phyloP scores from a whole-genome alignment of 768 basidiomycete genomes.

The button mushroom (Agaricus bisporus) region DNA sequence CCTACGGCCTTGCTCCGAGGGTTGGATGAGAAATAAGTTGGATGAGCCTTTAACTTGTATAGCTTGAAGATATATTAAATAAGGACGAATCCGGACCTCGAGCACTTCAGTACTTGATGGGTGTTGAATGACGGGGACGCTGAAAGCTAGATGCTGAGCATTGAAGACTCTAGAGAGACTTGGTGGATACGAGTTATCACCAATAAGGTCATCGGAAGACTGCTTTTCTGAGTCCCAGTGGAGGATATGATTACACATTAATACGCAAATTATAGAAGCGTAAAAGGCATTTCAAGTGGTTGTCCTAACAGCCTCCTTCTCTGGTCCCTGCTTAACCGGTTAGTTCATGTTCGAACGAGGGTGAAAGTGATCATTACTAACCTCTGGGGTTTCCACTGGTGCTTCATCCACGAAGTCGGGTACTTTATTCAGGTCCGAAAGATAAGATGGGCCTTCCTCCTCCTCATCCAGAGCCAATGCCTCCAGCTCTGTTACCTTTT shows the following conservation, averaged over 20 bases:
- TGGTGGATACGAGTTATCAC: too few species aligned
- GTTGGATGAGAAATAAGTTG: too few species aligned
- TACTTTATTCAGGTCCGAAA: constrained; percentile 77
- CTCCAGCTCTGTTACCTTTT: constrained; percentile 69
- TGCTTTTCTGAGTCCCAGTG: too few species aligned
- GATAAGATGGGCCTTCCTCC: constrained; percentile 85
- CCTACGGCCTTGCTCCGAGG: too few species aligned
- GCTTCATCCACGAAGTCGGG: constrained; percentile 92
- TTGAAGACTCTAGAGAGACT: too few species aligned
- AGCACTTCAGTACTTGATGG: too few species aligned
- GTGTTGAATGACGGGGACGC: too few species aligned
- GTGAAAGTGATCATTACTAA: constrained; percentile 21
- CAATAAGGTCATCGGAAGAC: too few species aligned
- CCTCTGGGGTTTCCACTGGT: constrained; percentile 66
- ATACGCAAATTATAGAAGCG: not conserved
- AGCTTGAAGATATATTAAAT: too few species aligned
- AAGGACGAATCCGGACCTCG: too few species aligned
- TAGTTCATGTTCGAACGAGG: not conserved
- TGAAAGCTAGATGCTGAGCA: too few species aligned
- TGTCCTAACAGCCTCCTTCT: constrained; percentile 52
- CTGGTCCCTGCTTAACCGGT: constrained; percentile 29
- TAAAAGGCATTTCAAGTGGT: constrained; percentile 26
- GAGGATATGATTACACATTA: not conserved
- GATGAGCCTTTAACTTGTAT: too few species aligned
- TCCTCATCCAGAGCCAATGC: constrained; percentile 90